Evolutionary conservation across 441 rosid species (phyloP).

Genomic region (Adansonia gregorii): DNA sequence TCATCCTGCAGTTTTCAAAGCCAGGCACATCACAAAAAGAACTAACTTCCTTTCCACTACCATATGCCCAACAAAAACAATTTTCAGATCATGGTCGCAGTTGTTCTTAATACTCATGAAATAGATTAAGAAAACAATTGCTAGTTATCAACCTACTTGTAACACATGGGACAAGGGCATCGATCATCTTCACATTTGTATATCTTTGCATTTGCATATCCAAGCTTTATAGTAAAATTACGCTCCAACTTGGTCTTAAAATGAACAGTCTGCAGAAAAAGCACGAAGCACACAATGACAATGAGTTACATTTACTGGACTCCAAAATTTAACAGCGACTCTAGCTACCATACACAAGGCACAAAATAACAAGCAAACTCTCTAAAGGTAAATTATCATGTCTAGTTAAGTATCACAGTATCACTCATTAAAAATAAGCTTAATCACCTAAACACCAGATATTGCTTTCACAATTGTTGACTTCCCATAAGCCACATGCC

Average conservation of each 20-base stretch:
- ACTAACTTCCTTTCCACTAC: constrained; percentile 92
- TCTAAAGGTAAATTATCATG: background rate
- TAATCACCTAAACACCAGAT: constrained; percentile 83
- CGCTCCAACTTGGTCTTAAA: constrained; percentile 93
- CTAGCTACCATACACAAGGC: background rate
- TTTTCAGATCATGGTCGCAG: constrained; percentile 8
- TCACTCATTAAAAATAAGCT: constrained; percentile 3
- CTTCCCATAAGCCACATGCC: constrained; percentile 79
- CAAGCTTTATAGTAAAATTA: constrained; percentile 95
- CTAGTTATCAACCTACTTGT: constrained; percentile 60
- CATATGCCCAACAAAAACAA: constrained; percentile 66
- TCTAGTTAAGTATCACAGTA: background rate
- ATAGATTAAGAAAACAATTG: constrained; percentile 1
- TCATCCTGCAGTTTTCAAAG: constrained; percentile 78
- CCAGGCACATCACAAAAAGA: constrained; percentile 88
- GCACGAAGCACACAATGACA: background rate
- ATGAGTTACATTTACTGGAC: background rate
- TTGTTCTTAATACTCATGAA: background rate
- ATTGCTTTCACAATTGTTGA: constrained; percentile 92
- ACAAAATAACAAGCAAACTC: background rate
- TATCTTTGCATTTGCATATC: constrained; percentile 96
- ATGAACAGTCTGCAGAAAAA: constrained; percentile 77
- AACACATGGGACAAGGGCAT: constrained; percentile 91
- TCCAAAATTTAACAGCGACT: background rate
- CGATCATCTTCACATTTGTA: constrained; percentile 92